Conservation (phyloP, 1,139 yeast species). For the Wickerhamomyces sp. region DNA sequence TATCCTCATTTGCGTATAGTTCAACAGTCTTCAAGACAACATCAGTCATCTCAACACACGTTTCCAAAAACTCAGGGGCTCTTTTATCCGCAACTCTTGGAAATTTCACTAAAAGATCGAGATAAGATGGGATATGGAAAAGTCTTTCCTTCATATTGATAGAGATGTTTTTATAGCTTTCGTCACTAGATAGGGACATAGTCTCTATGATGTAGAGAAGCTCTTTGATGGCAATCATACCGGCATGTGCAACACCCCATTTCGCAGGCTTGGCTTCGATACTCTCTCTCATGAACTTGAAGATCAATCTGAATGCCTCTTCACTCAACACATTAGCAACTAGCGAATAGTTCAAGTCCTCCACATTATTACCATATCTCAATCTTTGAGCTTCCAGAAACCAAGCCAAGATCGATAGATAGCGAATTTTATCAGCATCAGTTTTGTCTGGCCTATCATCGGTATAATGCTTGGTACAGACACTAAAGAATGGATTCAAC, state of each 20-base stretch:
- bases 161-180: conserved; percentile 42
- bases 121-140: conserved; percentile 62
- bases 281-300: conserved; percentile 51
- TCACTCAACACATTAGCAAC: conserved; percentile 67
- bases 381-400: conserved; percentile 43
- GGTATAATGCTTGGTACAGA: conserved; percentile 43
- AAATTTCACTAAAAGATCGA: conserved; percentile 51
- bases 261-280: conserved; percentile 33
- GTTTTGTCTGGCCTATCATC: conserved; percentile 27
- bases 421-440: conserved; percentile 35
- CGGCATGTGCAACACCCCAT: conserved; percentile 63
- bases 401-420: conserved; percentile 67
- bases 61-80: conserved; percentile 58
- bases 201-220: conserved; percentile 50
- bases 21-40: conserved; percentile 66
- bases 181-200: conserved; percentile 35
- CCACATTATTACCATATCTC: conserved; percentile 19
- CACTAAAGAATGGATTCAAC: conserved; percentile 59
- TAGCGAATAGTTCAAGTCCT: conserved; percentile 45
- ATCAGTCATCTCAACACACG: conserved; percentile 63
- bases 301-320: conserved; percentile 55
- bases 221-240: conserved; percentile 65
- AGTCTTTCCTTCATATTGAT: conserved; percentile 47
- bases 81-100: conserved; percentile 65
- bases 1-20: conserved; percentile 56